A percentile compares a stretch with the other conserved stretches of the same genome.
These are phyloP conservation scores for Cornus kousa DNA, from an alignment of 148 eudicot genomes.

Conservation along the genomic window DNA sequence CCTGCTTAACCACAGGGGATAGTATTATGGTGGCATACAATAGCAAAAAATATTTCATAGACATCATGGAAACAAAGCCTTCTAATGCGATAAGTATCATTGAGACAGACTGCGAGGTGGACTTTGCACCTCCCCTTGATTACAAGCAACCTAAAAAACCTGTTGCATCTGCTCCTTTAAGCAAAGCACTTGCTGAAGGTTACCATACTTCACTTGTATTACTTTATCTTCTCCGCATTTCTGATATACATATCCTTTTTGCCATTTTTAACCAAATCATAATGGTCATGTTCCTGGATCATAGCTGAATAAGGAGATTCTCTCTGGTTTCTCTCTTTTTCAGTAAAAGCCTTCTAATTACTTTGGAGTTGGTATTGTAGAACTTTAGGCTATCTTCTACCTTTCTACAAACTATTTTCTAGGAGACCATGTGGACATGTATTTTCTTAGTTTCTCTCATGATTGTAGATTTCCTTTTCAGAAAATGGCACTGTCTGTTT, in stretches of 20 bases:
- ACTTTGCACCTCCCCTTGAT: slow-evolving; percentile 98
- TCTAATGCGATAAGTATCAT: slow-evolving; percentile 77
- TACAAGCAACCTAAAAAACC: slow-evolving; percentile 90
- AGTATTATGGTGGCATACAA: slow-evolving; percentile 95
- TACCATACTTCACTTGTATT: neutral
- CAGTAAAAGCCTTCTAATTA: no score
- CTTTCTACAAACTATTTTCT: no score
- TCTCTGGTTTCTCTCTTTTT: no score
- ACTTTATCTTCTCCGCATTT: neutral
- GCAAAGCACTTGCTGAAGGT: slow-evolving; percentile 73
- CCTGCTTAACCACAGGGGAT: slow-evolving; percentile 92
- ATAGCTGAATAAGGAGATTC: no score
- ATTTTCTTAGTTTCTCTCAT: no score
- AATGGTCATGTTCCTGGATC: no score
- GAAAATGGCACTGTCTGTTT: no score
- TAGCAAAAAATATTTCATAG: slow-evolving; percentile 87
- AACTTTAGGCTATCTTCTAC: no score
- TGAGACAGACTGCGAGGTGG: slow-evolving; percentile 98
- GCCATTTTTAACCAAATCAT: neutral
- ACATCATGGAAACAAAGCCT: slow-evolving; percentile 84
- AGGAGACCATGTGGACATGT: no score
- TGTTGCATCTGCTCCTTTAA: slow-evolving; percentile 33
- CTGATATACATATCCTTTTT: neutral
- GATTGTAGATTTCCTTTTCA: no score
- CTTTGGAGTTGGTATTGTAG: no score